A percentile compares a stretch with the other conserved stretches of the same genome.
These are phyloP conservation scores for Phytopythium delawarense DNA, from an alignment of 352 stramenopile genomes.

Conservation along the genomic window DNA sequence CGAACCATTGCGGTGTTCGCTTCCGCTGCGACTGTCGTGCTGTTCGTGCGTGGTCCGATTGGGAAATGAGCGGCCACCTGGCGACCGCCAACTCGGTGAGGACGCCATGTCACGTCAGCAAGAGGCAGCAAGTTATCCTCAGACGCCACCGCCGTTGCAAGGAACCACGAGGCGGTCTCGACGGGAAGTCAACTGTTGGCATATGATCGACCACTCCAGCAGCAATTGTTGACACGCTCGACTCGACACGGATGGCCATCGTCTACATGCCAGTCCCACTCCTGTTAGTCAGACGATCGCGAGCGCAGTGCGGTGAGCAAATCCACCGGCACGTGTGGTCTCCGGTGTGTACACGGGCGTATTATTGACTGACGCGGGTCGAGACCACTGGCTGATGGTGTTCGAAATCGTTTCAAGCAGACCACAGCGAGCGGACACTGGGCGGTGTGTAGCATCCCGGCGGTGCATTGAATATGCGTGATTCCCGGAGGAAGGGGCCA, in stretches of 20 bases:
- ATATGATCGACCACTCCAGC: neutral
- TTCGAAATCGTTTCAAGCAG: no score
- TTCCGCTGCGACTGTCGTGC: neutral
- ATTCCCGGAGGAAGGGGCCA: no score
- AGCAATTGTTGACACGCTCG: neutral
- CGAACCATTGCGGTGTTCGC: neutral
- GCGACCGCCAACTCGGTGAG: neutral
- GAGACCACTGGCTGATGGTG: no score
- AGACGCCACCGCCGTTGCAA: neutral
- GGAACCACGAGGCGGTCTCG: neutral
- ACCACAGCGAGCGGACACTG: no score
- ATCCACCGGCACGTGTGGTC: no score
- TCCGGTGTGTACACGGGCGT: no score
- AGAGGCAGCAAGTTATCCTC: no score
- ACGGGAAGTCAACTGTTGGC: neutral
- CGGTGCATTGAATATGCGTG: no score
- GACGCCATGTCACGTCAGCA: neutral
- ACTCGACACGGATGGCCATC: neutral
- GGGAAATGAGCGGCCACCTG: neutral
- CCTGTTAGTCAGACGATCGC: no score
- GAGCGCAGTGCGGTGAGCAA: no score
- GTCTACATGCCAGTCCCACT: neutral
- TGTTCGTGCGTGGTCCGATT: neutral
- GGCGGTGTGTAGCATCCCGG: no score
- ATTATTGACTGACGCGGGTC: no score